These are phyloP conservation scores for Aleurites moluccanus DNA, from an alignment of 441 rosid species.

Conservation along the genomic window DNA sequence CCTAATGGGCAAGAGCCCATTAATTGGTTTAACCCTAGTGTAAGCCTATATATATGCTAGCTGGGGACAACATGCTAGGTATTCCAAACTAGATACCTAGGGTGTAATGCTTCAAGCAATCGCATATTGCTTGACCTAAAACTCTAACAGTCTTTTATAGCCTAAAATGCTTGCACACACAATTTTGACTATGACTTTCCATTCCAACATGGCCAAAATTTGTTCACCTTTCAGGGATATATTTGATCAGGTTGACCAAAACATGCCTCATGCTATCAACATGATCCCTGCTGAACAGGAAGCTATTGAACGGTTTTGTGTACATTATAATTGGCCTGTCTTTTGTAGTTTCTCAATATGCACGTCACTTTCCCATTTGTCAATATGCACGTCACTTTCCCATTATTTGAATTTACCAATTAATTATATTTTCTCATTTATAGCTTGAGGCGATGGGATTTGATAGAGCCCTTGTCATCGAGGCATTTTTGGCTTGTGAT, in stretches of 20 bases:
- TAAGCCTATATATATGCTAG: too few relatives aligned
- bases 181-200: neutral
- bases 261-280: slow-evolving; percentile 89
- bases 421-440: neutral
- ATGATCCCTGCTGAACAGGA: slow-evolving; percentile 96
- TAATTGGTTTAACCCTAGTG: too few relatives aligned
- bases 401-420: neutral
- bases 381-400: too few relatives aligned
- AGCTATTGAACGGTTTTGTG: slow-evolving; percentile 71
- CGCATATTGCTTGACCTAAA: too few relatives aligned
- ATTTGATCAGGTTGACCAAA: slow-evolving; percentile 85
- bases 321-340: neutral
- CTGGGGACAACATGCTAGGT: too few relatives aligned
- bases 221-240: slow-evolving; percentile 47
- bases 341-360: too few relatives aligned
- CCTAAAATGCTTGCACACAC: neutral
- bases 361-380: neutral
- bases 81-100: too few relatives aligned
- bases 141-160: too few relatives aligned
- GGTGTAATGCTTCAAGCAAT: too few relatives aligned
- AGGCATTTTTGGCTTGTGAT: slow-evolving; percentile 98
- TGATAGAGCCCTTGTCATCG: slow-evolving; percentile 85
- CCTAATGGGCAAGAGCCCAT: too few relatives aligned
- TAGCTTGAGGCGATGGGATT: slow-evolving; percentile 98
- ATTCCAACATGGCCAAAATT: neutral